These are phyloP conservation scores for Colletotrichum echinochloae DNA, from an alignment of 2,329 filamentous ascomycete species.

Conservation along the genomic window DNA sequence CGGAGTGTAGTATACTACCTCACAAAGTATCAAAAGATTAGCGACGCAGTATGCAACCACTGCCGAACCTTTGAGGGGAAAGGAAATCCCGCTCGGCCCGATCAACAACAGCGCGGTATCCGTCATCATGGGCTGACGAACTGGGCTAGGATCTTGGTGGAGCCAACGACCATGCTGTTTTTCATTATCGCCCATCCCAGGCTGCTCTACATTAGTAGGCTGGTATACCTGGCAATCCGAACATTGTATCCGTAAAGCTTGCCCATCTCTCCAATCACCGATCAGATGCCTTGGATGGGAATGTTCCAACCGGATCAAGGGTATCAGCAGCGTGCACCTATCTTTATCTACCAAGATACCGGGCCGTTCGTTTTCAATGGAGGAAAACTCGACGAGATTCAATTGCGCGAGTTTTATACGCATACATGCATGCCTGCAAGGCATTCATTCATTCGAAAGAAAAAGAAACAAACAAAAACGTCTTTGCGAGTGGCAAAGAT, in stretches of 20 bases:
- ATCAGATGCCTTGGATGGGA: neutral
- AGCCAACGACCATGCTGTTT: neutral
- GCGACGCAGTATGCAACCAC: conserved; percentile 7
- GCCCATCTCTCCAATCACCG: neutral
- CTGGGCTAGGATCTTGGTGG: too few species aligned
- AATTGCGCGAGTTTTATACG: neutral
- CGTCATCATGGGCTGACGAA: conserved; percentile 15
- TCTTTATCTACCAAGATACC: too few species aligned
- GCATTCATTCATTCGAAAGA: too few species aligned
- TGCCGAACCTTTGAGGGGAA: neutral
- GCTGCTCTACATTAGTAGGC: conserved; percentile 24
- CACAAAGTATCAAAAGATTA: conserved; percentile 12
- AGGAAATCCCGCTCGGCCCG: conserved; percentile 4
- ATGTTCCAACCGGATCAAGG: too few species aligned
- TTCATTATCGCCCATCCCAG: conserved; percentile 7
- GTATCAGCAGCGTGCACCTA: neutral
- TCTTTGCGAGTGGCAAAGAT: accelerated
- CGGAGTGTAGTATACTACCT: neutral
- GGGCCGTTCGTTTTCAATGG: too few species aligned
- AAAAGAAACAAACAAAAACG: neutral
- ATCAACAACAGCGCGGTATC: conserved; percentile 11
- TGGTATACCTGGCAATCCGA: neutral
- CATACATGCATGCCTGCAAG: neutral
- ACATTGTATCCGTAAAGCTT: neutral
- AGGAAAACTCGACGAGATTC: neutral